These are phyloP conservation scores for Neobulgaria alba DNA, from an alignment of 2,329 filamentous ascomycete species.

Conservation along the genomic window DNA sequence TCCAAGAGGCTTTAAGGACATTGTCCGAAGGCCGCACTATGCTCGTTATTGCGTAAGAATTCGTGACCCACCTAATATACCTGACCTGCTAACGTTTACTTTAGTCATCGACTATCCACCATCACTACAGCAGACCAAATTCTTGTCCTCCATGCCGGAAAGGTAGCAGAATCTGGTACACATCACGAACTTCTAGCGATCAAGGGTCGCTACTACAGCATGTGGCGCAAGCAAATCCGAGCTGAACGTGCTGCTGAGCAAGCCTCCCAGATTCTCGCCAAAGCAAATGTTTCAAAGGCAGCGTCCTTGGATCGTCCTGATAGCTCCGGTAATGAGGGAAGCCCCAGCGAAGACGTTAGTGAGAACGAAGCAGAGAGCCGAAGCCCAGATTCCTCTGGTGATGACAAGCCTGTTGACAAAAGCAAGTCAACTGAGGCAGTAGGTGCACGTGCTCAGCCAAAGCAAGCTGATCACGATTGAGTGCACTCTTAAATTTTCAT, in stretches of 20 bases:
- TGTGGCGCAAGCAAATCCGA: slow-evolving; percentile 85
- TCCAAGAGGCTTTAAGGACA: slow-evolving; percentile 75
- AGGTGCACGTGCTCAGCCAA: neutral
- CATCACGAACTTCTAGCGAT: slow-evolving; percentile 66
- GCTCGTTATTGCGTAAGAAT: slow-evolving; percentile 80
- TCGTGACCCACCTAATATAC: slow-evolving; percentile 77
- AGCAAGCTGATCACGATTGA: neutral
- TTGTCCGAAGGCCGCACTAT: slow-evolving; percentile 82
- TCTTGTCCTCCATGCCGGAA: slow-evolving; percentile 69
- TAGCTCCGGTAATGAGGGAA: slow-evolving; percentile 22
- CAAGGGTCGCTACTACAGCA: slow-evolving; percentile 65
- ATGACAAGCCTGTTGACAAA: neutral
- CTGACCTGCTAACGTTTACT: slow-evolving; percentile 55
- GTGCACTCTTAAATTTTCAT: neutral
- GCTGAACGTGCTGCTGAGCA: slow-evolving; percentile 62
- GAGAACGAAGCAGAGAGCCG: slow-evolving; percentile 18
- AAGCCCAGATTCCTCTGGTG: neutral
- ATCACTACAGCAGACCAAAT: slow-evolving; percentile 90
- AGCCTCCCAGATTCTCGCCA: slow-evolving; percentile 31
- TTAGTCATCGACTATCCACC: slow-evolving; percentile 66
- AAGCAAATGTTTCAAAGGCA: slow-evolving; percentile 25
- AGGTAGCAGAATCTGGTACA: slow-evolving; percentile 67
- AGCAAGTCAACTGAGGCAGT: neutral
- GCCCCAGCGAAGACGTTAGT: slow-evolving; percentile 22
- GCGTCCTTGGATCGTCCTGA: slow-evolving; percentile 22